Base-by-base conservation (phyloP, 306 rosid species). In the Trifolium subterraneum region DNA sequence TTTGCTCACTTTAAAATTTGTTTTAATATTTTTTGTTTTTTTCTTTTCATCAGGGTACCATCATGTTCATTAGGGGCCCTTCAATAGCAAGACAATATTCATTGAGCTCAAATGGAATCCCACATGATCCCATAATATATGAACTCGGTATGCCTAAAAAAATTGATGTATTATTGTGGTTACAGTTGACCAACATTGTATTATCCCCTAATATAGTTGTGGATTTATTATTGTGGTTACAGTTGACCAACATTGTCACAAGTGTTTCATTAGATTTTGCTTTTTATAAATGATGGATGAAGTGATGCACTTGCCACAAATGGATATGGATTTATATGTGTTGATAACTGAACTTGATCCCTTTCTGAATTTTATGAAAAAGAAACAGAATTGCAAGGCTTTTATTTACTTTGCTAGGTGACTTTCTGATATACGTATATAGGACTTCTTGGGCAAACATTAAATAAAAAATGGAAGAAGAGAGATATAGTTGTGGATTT, bases 281-380 rank as follows among this genome's bases (percentile, higher is more conserved):
- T 44, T 65, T 12, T 20, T 41, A 6, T 12, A 41, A 16, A 42
- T 41, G 70, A 64, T 38, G 16, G 16, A 4, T 38, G 29, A 39
- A 41, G 38, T 65, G 36, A 35, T 42, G 36, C 55, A 66, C 35
- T 22, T 42, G 55, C 14, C 71, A 42, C 8, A 18, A 22, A 66
- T 12, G 20, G 56, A 6, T 42, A 42, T 42, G 68, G 58, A 38
- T 67, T 54, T 55, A 42, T n/a, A n/a, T 59, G 25, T 58, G n/a
- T 42, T 19, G 66, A 10, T 55, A n/a, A 56, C 19, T 23, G 38
- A 71, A 59, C 12, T 54, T 60, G 6, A 8, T 14, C 29, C 54
- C n/a, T n/a, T n/a, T n/a, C n/a, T n/a, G n/a, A n/a, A n/a, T n/a
- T n/a, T n/a, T n/a, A n/a, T n/a, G n/a, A n/a, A n/a, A n/a, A n/a